Percentiles rank a stretch among this genome's conserved stretches.
These are phyloP conservation scores for Mortierella sp. DNA, from an alignment of 371 early-diverging fungal genomes.

Conservation along the genomic window DNA sequence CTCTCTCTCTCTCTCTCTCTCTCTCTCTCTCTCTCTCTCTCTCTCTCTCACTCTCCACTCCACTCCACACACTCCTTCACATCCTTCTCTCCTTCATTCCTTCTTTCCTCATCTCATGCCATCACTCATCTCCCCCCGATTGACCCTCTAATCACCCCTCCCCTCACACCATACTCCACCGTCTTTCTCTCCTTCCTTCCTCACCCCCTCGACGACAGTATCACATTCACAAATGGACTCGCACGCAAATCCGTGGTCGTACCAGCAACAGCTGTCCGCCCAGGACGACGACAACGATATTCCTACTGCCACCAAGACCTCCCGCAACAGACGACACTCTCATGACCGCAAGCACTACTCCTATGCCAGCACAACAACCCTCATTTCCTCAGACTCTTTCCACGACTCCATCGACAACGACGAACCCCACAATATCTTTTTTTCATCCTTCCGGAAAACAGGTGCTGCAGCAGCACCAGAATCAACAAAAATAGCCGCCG, in stretches of 20 bases:
- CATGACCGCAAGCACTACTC: constrained; percentile 36
- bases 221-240: not conserved
- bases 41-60: not conserved
- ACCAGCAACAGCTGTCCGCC: constrained; percentile 12
- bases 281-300: constrained; percentile 12
- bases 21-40: no score
- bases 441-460: constrained; percentile 3
- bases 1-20: no score
- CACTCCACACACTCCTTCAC: not conserved
- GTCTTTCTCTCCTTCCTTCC: not conserved
- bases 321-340: constrained; percentile 11
- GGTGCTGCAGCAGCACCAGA: not conserved
- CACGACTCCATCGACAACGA: constrained; percentile 7
- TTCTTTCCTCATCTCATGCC: not conserved
- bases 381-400: constrained; percentile 22
- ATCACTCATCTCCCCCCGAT: constrained; percentile 7
- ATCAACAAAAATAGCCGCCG: not conserved
- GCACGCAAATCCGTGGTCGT: constrained; percentile 31
- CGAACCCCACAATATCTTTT: not conserved
- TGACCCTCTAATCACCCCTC: constrained; percentile 4
- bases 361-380: constrained; percentile 31
- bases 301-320: not conserved
- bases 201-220: not conserved
- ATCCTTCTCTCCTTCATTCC: not conserved
- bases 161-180: not conserved